phyloP scores from a whole-genome alignment of 805 yeast species.

The Ogataea nakhonphanomensis region DNA sequence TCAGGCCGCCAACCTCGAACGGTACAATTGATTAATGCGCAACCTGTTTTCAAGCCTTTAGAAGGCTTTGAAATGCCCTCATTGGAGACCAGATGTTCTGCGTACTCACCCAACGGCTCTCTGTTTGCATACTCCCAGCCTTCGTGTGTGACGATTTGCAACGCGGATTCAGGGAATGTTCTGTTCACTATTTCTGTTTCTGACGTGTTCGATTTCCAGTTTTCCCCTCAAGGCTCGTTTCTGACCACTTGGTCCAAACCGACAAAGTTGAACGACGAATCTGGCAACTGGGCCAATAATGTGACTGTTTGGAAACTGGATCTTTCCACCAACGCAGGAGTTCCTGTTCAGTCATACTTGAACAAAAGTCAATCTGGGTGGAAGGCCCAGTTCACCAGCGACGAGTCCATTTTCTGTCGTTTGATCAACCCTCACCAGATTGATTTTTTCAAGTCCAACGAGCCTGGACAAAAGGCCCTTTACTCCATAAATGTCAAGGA shows the following conservation, averaged over 20 bases:
- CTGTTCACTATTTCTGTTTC: conserved; percentile 48
- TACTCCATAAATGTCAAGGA: conserved; percentile 57
- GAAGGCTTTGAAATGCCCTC: conserved; percentile 31
- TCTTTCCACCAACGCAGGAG: conserved; percentile 13
- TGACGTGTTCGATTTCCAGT: conserved; percentile 77
- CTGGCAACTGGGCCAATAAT: conserved; percentile 75
- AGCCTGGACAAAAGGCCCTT: conserved; percentile 48
- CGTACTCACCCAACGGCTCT: conserved; percentile 65
- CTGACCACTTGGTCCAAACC: conserved; percentile 92
- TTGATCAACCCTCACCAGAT: conserved; percentile 50
- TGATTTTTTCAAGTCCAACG: conserved; percentile 57
- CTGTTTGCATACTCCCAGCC: conserved; percentile 74
- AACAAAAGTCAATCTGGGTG: conserved; percentile 86
- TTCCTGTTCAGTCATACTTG: conserved; percentile 48
- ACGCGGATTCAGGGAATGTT: conserved; percentile 49
- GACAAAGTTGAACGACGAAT: conserved; percentile 53
- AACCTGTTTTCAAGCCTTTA: conserved; percentile 37
- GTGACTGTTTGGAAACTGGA: conserved; percentile 68
- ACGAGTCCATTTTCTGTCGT: conserved; percentile 70
- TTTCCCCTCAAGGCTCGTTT: conserved; percentile 85
- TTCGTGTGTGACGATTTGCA: conserved; percentile 50
- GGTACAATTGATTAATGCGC: conserved; percentile 49
- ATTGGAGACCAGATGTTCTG: conserved; percentile 56
- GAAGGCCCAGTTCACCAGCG: conserved; percentile 86
- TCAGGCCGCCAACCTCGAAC: conserved; percentile 55